Base-by-base conservation (phyloP, 305 asterid species). In the Rubia tinctorum region DNA sequence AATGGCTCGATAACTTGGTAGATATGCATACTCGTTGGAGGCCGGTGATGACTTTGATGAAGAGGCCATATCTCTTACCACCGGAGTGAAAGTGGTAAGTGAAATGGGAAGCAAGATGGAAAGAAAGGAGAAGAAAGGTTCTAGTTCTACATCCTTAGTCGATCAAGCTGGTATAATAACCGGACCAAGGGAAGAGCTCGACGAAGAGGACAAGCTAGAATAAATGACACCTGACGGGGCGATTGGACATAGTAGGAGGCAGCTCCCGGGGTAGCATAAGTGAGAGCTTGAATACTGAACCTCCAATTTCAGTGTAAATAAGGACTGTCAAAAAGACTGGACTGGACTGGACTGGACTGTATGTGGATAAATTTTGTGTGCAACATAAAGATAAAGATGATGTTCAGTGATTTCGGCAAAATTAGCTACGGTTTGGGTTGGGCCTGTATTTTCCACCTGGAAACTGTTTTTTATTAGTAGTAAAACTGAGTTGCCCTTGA, bases 121-220 rank as follows among this genome's bases (percentile, higher is more conserved):
- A 64, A 76, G 83, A 69, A 82, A 82, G 73, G 86, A 79, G 55
- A 82, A 68, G 75, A 79, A 64, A 68, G 86, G 78, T 2, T 18
- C 60, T 0, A 60, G 75, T 47, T 73, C 76, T 68, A 68, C 76
- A 30, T 61, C 76, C 20, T 45, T 71, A 27, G 69, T 67, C 1
- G 86, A 76, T 43, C 71, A 71, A 69, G 44, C 60, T 53, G 60
- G 60, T 6, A 3, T 43, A 11, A 43, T 27, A 44, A 40, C 61
- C n/a, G 80, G 56, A 22, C 45, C 25, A 61, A 68, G 71, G 69
- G 83, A 79, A 73, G 83, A 82, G 15, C 20, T 64, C 7, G 77
- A 79, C 17, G 79, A 75, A 78, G 86, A 76, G 83, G 86, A 79
- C 77, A 82, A 82, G 77, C 72, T 61, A 22, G 81, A 77, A 58